phyloP scores from a whole-genome alignment of 768 basidiomycete species.

The Lactarius hatsudake region DNA sequence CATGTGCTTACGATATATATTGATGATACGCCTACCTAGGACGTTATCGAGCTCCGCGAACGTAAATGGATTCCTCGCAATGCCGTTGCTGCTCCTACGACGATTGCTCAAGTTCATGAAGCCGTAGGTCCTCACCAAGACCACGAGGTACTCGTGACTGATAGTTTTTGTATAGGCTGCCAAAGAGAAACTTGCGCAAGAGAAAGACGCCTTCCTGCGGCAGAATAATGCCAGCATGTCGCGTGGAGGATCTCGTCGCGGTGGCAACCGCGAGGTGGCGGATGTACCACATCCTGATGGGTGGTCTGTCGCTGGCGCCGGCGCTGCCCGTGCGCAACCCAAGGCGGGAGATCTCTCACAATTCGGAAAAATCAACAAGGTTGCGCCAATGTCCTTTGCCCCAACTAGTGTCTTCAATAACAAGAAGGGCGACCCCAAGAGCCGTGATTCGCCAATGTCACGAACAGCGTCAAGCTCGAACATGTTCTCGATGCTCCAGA shows the following conservation, averaged over 20 bases:
- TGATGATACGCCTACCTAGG: conserved; percentile 47
- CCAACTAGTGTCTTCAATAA: conserved; percentile 80
- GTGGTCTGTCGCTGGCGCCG: conserved; percentile 54
- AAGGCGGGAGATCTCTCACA: conserved; percentile 85
- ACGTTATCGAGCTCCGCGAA: conserved; percentile 84
- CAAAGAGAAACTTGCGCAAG: conserved; percentile 85
- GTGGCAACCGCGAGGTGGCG: conserved; percentile 61
- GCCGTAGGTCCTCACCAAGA: conserved; percentile 50
- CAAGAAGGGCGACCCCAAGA: conserved; percentile 58
- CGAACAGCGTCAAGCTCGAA: conserved; percentile 78
- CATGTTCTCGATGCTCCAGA: conserved; percentile 85
- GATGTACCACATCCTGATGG: conserved; percentile 71
- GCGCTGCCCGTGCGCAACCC: conserved; percentile 50
- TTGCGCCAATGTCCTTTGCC: conserved; percentile 70
- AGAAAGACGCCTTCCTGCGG: conserved; percentile 64
- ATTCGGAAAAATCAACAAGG: conserved; percentile 82
- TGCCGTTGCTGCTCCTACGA: conserved; percentile 73
- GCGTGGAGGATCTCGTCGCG: conserved; percentile 86
- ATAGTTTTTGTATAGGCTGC: conserved; percentile 53
- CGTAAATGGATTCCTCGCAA: conserved; percentile 79
- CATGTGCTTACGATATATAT: conserved; percentile 1
- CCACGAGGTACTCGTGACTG: not conserved
- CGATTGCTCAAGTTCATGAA: conserved; percentile 86
- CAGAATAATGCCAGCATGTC: conserved; percentile 71
- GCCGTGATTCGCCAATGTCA: conserved; percentile 65